phyloP scores from a whole-genome alignment of 2,329 filamentous ascomycete genomes.

The Paecilomyces sp. region DNA sequence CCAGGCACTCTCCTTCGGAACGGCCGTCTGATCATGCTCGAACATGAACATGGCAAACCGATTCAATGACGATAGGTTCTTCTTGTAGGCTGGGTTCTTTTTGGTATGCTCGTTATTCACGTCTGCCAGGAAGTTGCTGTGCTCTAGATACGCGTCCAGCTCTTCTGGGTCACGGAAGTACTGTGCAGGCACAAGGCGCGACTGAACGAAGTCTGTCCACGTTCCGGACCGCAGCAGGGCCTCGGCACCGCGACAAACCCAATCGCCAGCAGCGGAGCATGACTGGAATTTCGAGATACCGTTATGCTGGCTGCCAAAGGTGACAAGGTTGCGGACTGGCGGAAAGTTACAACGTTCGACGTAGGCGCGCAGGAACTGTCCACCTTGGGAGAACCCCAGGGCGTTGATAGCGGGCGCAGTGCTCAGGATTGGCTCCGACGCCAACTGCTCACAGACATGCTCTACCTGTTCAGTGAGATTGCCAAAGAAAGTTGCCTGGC shows the following conservation, averaged over 20 bases:
- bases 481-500: constrained; percentile 80
- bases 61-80: constrained; percentile 61
- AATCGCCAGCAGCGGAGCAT: constrained; percentile 61
- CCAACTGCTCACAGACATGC: constrained; percentile 69
- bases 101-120: constrained; percentile 81
- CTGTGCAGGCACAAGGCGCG: constrained; percentile 79
- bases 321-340: constrained; percentile 70
- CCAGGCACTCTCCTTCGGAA: constrained; percentile 87
- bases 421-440: constrained; percentile 68
- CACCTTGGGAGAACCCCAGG: constrained; percentile 90
- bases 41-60: constrained; percentile 89
- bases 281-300: constrained; percentile 77
- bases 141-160: constrained; percentile 65
- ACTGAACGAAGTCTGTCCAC: constrained; percentile 73
- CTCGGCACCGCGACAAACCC: constrained; percentile 74
- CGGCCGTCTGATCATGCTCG: constrained; percentile 72
- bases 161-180: constrained; percentile 75
- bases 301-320: constrained; percentile 86
- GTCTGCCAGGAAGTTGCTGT: constrained; percentile 85
- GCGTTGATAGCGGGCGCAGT: constrained; percentile 81
- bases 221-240: constrained; percentile 71
- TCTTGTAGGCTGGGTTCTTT: constrained; percentile 69
- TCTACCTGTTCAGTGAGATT: constrained; percentile 75
- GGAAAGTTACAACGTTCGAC: constrained; percentile 78
- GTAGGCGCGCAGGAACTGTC: constrained; percentile 89